Evolutionary conservation across 2,329 filamentous ascomycete genomes (phyloP).

Genomic region (Aspergillus tanneri): DNA sequence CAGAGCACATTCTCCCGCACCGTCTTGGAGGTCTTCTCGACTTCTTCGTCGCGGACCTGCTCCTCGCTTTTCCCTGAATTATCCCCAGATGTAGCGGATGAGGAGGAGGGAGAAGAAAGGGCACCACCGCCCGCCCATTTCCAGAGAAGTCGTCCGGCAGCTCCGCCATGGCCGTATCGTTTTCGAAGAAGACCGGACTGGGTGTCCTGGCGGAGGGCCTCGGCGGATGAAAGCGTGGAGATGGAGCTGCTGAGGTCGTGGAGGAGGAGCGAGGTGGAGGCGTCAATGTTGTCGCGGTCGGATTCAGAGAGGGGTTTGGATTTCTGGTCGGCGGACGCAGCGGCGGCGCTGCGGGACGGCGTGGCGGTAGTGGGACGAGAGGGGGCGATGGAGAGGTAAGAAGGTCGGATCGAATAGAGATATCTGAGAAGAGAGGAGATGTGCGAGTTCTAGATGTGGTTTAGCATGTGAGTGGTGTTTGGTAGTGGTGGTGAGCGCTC

Average conservation of each 20-base stretch:
- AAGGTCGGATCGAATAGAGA: slow-evolving; percentile 77
- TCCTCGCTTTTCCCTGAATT: slow-evolving; percentile 60
- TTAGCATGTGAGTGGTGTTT: neutral
- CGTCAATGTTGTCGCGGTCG: slow-evolving; percentile 83
- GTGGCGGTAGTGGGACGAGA: slow-evolving; percentile 55
- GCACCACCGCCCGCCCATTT: slow-evolving; percentile 56
- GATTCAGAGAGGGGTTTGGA: slow-evolving; percentile 68
- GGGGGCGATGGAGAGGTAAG: slow-evolving; percentile 73
- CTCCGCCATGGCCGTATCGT: slow-evolving; percentile 60
- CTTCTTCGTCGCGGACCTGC: slow-evolving; percentile 70
- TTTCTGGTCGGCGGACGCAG: slow-evolving; percentile 44
- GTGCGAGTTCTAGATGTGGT: slow-evolving; percentile 70
- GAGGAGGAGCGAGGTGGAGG: slow-evolving; percentile 79
- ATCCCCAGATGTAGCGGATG: slow-evolving; percentile 20
- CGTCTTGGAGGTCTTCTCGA: slow-evolving; percentile 62
- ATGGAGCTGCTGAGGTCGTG: slow-evolving; percentile 83
- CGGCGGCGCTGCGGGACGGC: slow-evolving; percentile 40
- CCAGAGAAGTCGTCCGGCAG: slow-evolving; percentile 60
- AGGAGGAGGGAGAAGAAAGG: slow-evolving; percentile 27
- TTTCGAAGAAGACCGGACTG: slow-evolving; percentile 68
- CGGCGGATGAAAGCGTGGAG: slow-evolving; percentile 73
- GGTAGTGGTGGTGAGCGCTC: slow-evolving; percentile 1
- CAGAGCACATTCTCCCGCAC: slow-evolving; percentile 82
- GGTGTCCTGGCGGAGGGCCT: slow-evolving; percentile 76
- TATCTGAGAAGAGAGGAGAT: slow-evolving; percentile 77